Conservation (phyloP, 352 stramenopile species). For the Phytophthora macrochlamydospora region DNA sequence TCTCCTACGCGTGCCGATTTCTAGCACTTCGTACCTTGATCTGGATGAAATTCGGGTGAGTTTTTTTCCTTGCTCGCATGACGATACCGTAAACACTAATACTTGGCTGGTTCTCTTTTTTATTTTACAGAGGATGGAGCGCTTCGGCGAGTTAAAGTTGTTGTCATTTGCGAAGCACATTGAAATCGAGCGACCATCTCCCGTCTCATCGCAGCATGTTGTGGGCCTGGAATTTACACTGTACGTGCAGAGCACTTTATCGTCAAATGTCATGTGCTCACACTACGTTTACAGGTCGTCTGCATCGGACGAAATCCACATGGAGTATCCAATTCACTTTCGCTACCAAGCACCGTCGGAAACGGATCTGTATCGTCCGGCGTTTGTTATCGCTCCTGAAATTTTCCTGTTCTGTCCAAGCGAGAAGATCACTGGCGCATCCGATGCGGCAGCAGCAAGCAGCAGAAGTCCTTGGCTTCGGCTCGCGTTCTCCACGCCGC, state of each 20-base stretch:
- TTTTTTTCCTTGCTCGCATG: not conserved
- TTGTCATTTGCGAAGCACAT: conserved; percentile 62
- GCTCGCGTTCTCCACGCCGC: conserved; percentile 23
- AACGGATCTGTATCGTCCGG: conserved; percentile 39
- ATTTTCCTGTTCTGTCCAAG: conserved; percentile 44
- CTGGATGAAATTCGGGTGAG: conserved; percentile 61
- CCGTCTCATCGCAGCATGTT: conserved; percentile 57
- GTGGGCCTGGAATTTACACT: conserved; percentile 52
- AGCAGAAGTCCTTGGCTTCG: conserved; percentile 29
- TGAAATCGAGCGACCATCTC: conserved; percentile 63
- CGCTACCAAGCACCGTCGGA: conserved; percentile 63
- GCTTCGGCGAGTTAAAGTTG: conserved; percentile 51
- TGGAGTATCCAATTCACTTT: conserved; percentile 66
- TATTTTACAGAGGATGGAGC: conserved; percentile 55
- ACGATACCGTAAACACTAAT: too few species aligned
- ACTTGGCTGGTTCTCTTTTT: not conserved
- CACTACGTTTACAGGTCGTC: conserved; percentile 13
- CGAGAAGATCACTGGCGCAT: conserved; percentile 6
- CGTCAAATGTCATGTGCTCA: too few species aligned
- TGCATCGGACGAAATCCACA: conserved; percentile 14
- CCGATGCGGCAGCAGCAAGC: conserved; percentile 1
- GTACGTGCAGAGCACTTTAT: conserved; percentile 20
- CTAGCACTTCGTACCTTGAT: conserved; percentile 51
- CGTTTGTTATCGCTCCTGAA: conserved; percentile 49
- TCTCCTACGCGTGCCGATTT: conserved; percentile 45